Percentiles rank a stretch among this genome's conserved stretches.
Evolutionary conservation across 331 rosid species (phyloP).

Genomic region (Erythrophleum ivorense): DNA sequence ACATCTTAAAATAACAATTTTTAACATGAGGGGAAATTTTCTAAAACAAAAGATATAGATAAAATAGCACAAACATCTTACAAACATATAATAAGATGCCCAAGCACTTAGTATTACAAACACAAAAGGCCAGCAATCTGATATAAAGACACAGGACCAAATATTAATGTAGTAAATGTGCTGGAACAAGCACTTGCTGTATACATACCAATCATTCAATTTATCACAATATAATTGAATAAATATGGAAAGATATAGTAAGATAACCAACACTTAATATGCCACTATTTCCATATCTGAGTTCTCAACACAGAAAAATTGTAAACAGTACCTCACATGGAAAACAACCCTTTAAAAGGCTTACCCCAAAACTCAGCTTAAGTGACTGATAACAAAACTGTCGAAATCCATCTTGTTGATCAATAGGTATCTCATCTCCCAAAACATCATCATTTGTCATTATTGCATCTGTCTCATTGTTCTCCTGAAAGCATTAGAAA

Average conservation of each 20-base stretch:
- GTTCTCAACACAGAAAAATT: slow-evolving; percentile 30
- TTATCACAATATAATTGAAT: slow-evolving; percentile 28
- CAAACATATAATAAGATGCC: slow-evolving; percentile 18
- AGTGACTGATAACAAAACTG: slow-evolving; percentile 94
- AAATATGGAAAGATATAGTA: slow-evolving; percentile 17
- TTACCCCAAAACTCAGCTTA: slow-evolving; percentile 79
- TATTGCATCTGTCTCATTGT: slow-evolving; percentile 53
- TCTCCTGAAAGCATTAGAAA: slow-evolving; percentile 63
- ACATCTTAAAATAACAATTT: not conserved
- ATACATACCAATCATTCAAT: slow-evolving; percentile 18
- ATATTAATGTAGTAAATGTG: not conserved
- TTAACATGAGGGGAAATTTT: slow-evolving; percentile 4
- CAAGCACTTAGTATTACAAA: slow-evolving; percentile 9
- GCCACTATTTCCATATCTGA: not conserved
- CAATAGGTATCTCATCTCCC: slow-evolving; percentile 98
- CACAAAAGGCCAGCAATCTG: slow-evolving; percentile 12
- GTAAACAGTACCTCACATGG: not conserved
- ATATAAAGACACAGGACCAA: slow-evolving; percentile 26
- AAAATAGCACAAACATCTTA: slow-evolving; percentile 2
- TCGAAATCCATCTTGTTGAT: slow-evolving; percentile 86
- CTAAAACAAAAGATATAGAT: not conserved
- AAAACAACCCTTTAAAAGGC: slow-evolving; percentile 38
- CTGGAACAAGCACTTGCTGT: slow-evolving; percentile 23
- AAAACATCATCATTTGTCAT: slow-evolving; percentile 97
- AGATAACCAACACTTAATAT: slow-evolving; percentile 17